A percentile compares a stretch with the other conserved stretches of the same genome.
Evolutionary conservation across 1,139 yeast genomes (phyloP).

Genomic region (Nakaseomyces sp.): DNA sequence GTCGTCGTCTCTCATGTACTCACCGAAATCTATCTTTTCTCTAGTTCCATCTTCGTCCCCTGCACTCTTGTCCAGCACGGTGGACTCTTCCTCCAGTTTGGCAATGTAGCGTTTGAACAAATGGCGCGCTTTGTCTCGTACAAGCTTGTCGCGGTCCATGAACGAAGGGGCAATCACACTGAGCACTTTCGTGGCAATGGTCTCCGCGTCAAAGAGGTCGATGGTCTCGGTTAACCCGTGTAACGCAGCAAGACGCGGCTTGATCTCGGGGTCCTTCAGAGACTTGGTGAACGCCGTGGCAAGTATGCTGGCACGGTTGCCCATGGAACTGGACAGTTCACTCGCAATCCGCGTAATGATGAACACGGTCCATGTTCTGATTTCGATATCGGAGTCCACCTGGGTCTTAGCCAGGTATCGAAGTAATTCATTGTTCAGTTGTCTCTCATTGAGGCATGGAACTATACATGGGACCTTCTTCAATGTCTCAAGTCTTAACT

Average conservation of each 20-base stretch:
- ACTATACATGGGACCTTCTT: slow-evolving; percentile 58
- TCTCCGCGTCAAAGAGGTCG: slow-evolving; percentile 61
- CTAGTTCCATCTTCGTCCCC: slow-evolving; percentile 22
- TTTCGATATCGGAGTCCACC: slow-evolving; percentile 72
- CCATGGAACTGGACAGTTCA: slow-evolving; percentile 47
- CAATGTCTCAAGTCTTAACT: slow-evolving; percentile 73
- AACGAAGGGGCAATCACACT: slow-evolving; percentile 81
- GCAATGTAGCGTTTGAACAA: slow-evolving; percentile 58
- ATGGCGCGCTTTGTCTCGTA: slow-evolving; percentile 61
- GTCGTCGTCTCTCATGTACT: slow-evolving; percentile 20
- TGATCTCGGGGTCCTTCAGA: slow-evolving; percentile 69
- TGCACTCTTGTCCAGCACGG: slow-evolving; percentile 43
- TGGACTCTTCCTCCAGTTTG: slow-evolving; percentile 57
- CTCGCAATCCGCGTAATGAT: slow-evolving; percentile 65
- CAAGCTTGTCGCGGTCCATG: slow-evolving; percentile 63
- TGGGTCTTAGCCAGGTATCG: slow-evolving; percentile 81
- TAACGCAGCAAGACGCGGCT: slow-evolving; percentile 70
- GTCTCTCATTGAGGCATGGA: slow-evolving; percentile 65
- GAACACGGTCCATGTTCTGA: slow-evolving; percentile 77
- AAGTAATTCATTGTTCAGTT: slow-evolving; percentile 76
- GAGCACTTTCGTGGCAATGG: slow-evolving; percentile 72
- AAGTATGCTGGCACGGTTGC: slow-evolving; percentile 53
- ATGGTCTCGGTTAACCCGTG: slow-evolving; percentile 61
- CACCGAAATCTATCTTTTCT: slow-evolving; percentile 11
- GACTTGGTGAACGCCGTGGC: slow-evolving; percentile 84